Percentiles rank a stretch among this genome's conserved stretches.
Evolutionary conservation across 352 stramenopile genomes (phyloP).

Genomic region (Globisporangium megalacanthum): DNA sequence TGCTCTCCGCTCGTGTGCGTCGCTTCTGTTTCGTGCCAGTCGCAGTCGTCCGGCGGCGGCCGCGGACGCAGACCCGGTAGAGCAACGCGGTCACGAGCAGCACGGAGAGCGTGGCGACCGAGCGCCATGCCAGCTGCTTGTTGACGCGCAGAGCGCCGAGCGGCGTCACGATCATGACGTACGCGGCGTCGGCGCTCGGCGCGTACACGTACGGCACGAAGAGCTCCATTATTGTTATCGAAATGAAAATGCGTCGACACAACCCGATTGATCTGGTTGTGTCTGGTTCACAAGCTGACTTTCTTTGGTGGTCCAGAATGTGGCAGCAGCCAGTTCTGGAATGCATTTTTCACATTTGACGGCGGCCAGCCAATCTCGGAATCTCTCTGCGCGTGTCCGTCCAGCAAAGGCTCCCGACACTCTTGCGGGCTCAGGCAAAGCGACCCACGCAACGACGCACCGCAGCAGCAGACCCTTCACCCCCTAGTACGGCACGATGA

Average conservation of each 20-base stretch:
- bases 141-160: conserved; percentile 58
- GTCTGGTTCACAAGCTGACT: background rate
- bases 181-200: conserved; percentile 41
- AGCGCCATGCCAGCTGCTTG: conserved; percentile 37
- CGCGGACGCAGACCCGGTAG: conserved; percentile 12
- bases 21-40: background rate
- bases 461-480: conserved; percentile 1
- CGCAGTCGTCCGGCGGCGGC: background rate
- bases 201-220: conserved; percentile 80
- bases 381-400: background rate
- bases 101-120: conserved; percentile 24
- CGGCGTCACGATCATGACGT: conserved; percentile 70
- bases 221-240: conserved; percentile 9
- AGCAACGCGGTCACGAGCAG: conserved; percentile 32
- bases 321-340: too few species aligned
- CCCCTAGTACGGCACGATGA: conserved; percentile 33
- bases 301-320: background rate
- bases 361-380: too few species aligned
- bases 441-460: background rate
- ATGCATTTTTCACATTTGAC: too few species aligned
- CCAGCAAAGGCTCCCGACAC: too few species aligned
- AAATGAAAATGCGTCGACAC: background rate
- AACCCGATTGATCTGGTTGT: background rate
- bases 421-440: too few species aligned
- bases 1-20: background rate